These are phyloP conservation scores for Yamadazyma tumulicola DNA, from an alignment of 805 yeast species.

Conservation along the genomic window DNA sequence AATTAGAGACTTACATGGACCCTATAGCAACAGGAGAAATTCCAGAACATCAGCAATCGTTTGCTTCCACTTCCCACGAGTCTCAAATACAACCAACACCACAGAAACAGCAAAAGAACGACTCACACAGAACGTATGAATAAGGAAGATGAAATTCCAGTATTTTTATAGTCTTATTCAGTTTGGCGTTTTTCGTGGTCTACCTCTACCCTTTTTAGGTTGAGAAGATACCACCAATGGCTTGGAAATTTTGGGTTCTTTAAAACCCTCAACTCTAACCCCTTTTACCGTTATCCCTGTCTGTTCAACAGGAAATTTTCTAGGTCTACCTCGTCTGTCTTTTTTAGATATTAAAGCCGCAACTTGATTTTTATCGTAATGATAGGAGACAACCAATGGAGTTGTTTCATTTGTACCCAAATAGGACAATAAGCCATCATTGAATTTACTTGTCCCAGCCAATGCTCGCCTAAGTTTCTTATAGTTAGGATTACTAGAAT, in stretches of 20 bases:
- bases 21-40: no score
- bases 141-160: no score
- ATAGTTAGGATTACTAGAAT: slow-evolving; percentile 39
- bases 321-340: slow-evolving; percentile 48
- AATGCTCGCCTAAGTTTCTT: slow-evolving; percentile 31
- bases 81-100: no score
- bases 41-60: no score
- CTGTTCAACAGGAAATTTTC: slow-evolving; percentile 47
- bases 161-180: no score
- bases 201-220: slow-evolving; percentile 14
- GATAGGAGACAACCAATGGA: slow-evolving; percentile 3
- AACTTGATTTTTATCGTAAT: slow-evolving; percentile 29
- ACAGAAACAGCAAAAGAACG: no score
- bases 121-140: no score
- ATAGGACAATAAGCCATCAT: slow-evolving; percentile 6
- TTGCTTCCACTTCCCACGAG: no score
- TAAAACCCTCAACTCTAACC: slow-evolving; percentile 36
- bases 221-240: no score
- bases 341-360: slow-evolving; percentile 35
- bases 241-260: slow-evolving; percentile 9
- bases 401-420: slow-evolving; percentile 1
- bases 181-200: slow-evolving; percentile 15
- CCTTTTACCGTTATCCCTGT: slow-evolving; percentile 44
- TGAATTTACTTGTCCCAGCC: slow-evolving; percentile 7
- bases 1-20: no score